phyloP scores from a whole-genome alignment of 805 yeast species.

The Teunomyces kruisii region DNA sequence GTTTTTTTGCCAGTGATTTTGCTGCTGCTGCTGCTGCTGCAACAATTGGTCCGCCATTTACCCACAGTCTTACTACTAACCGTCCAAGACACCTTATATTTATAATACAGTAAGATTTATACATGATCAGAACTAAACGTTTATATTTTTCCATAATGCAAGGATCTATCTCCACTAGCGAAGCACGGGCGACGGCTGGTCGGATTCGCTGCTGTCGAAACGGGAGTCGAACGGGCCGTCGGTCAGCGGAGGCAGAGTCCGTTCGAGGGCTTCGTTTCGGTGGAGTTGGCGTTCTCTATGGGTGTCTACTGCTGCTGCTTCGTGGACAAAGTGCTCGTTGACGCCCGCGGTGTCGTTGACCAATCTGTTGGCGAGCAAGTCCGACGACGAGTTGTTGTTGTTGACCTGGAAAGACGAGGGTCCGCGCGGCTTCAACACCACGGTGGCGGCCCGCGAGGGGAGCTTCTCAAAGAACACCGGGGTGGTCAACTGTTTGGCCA shows the following conservation, averaged over 20 bases:
- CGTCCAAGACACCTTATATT: background rate
- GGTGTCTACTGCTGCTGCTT: slow-evolving; percentile 7
- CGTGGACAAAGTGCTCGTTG: slow-evolving; percentile 34
- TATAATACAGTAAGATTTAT: background rate
- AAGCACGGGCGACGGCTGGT: background rate
- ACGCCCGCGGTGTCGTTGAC: slow-evolving; percentile 21
- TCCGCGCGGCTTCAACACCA: slow-evolving; percentile 16
- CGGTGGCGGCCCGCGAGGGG: slow-evolving; percentile 34
- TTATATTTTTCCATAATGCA: background rate
- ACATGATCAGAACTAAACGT: background rate
- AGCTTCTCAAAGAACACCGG: slow-evolving; percentile 38
- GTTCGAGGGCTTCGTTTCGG: background rate
- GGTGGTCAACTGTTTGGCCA: slow-evolving; percentile 39
- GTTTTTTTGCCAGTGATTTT: too few species aligned
- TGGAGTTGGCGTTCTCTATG: background rate
- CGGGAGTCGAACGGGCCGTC: background rate
- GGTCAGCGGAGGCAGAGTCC: background rate
- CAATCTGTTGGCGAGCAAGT: slow-evolving; percentile 15
- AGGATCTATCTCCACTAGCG: background rate
- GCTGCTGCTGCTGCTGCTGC: too few species aligned
- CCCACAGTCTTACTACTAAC: too few species aligned
- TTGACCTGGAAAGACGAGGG: background rate
- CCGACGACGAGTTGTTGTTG: slow-evolving; percentile 29
- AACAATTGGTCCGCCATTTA: too few species aligned
- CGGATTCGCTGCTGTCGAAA: background rate